Base-by-base conservation (phyloP, 2,329 filamentous ascomycete genomes). In the Talaromyces sp. region DNA sequence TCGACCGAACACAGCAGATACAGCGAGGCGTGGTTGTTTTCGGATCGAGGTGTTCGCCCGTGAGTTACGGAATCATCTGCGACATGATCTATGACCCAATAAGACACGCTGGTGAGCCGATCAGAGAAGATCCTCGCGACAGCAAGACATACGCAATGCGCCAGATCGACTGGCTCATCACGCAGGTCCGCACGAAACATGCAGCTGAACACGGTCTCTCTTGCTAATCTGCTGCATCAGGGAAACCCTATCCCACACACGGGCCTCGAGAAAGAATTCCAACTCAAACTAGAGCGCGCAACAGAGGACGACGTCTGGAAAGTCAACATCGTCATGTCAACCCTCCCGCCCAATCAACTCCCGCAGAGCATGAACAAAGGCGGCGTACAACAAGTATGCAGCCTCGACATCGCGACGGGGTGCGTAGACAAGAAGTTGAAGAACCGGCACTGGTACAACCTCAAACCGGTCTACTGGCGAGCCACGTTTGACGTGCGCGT, bases 11-110 rank as follows among this genome's bases (percentile, higher is more conserved):
- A 8, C 73, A 75, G 55, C 67, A 70, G 32, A 58, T 75, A 11
- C 67, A 68, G 28, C 65, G 64, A 8, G 68, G 67, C 17, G 65
- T 68, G 1, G 58, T 67, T 2, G 68, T 70, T 15, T 72, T 75
- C 57, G 70, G 67, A 13, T 66, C 69, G 13, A 63, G 73, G 49
- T 73, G 73, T 60, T 71, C 70, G 9, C 72, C 70, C 2, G 66
- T 72, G 2, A 75, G 72, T 55, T 77, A 76, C 61, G 74, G 74
- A 0, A 72, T 76, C 19, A 64, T 74, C 10, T 73, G 72, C 22
- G 69, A 71, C 55, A 65, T 72, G 30, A 52, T 66, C 11, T 76
- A 75, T 55, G 64, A 75, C 49, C 67, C 68, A 2, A 62, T 62
- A 8, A 67, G 64, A 19, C 74, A 76, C 53, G 17, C 68, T 0